Evolutionary conservation across 2,329 filamentous ascomycete genomes (phyloP).

Genomic region (Pestalotiopsis sp.): DNA sequence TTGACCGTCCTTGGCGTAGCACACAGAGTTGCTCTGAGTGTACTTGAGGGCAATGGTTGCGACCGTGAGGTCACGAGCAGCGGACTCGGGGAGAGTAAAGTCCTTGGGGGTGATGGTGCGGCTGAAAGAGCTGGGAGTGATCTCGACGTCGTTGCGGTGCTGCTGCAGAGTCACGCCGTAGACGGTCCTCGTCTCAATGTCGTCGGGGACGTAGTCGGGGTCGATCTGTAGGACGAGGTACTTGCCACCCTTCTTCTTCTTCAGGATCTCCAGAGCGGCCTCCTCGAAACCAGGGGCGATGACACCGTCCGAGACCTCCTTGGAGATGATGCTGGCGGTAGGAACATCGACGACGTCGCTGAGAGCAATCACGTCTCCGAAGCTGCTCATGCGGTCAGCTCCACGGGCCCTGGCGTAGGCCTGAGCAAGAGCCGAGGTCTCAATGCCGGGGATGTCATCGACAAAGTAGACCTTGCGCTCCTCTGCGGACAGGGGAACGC

Average conservation of each 20-base stretch:
- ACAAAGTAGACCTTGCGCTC: conserved; percentile 99
- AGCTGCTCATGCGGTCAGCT: conserved; percentile 98
- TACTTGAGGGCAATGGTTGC: conserved; percentile 98
- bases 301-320: conserved; percentile 96
- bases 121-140: conserved; percentile 83
- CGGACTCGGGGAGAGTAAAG: conserved; percentile 74
- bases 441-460: conserved; percentile 88
- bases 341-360: conserved; percentile 88
- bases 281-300: conserved; percentile 86
- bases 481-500: conserved; percentile 79
- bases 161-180: conserved; percentile 89
- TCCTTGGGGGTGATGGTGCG: conserved; percentile 87
- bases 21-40: conserved; percentile 98
- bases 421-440: conserved; percentile 83
- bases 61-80: conserved; percentile 86
- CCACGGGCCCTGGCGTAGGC: conserved; percentile 95
- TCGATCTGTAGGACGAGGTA: conserved; percentile 97
- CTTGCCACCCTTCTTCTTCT: conserved; percentile 97
- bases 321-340: conserved; percentile 96
- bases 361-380: conserved; percentile 93
- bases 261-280: conserved; percentile 86
- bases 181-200: conserved; percentile 83
- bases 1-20: conserved; percentile 93
- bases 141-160: conserved; percentile 88
- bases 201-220: conserved; percentile 77